These are phyloP conservation scores for Gleditsia sinensis DNA, from an alignment of 306 rosid genomes.

Conservation along the genomic window DNA sequence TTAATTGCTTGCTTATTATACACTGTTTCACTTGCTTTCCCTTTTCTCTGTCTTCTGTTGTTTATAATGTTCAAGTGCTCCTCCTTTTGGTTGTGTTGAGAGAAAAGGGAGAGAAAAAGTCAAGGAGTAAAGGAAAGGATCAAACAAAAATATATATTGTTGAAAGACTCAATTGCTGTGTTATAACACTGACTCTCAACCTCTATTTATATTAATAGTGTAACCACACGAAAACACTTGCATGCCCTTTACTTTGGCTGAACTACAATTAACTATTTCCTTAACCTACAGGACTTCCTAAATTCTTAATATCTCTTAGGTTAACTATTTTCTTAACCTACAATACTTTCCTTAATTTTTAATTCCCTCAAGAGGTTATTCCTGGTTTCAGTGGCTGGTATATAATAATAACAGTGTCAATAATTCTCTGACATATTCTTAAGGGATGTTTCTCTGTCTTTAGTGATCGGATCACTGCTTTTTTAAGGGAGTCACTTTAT, in stretches of 20 bases:
- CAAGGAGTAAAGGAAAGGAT: not conserved
- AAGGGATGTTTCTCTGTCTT: too few species aligned
- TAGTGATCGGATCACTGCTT: too few species aligned
- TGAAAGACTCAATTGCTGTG: not conserved
- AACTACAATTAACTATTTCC: not conserved
- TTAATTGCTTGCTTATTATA: not conserved
- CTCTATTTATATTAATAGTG: not conserved
- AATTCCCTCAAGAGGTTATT: not conserved
- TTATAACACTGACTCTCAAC: not conserved
- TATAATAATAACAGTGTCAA: slow-evolving; percentile 9
- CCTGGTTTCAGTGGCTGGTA: not conserved
- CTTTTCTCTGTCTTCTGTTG: slow-evolving; percentile 7
- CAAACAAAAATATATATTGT: too few species aligned
- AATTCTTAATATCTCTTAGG: not conserved
- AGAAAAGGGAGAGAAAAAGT: not conserved
- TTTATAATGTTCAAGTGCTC: not conserved
- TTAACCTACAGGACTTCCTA: not conserved
- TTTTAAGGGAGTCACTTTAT: too few species aligned
- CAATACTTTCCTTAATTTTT: not conserved
- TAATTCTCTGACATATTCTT: not conserved
- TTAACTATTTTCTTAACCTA: not conserved
- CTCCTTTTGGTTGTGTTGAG: not conserved
- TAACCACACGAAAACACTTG: not conserved
- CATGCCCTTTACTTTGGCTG: not conserved
- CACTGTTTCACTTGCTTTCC: slow-evolving; percentile 18